Evolutionary conservation across 225 moss, liverwort and hornwort species (phyloP).

Genomic region (Sphagnum tenellum): DNA sequence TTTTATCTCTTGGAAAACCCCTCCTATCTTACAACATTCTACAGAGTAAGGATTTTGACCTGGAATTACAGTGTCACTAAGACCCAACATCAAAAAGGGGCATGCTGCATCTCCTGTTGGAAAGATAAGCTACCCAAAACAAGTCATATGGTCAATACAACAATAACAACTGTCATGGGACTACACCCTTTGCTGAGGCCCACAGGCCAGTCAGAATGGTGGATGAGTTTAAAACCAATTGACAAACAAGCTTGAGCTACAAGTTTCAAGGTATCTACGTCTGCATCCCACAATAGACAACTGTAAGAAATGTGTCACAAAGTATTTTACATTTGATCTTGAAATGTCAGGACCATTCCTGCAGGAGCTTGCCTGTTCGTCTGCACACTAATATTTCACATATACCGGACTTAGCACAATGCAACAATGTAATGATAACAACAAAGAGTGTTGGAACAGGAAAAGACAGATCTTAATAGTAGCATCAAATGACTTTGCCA

Average conservation of each 20-base stretch:
- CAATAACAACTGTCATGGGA: background rate
- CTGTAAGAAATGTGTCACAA: no score
- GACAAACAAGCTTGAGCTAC: no score
- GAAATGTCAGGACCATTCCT: background rate
- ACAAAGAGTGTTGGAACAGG: no score
- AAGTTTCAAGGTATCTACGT: no score
- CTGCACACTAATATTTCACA: background rate
- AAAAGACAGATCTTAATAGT: constrained; percentile 67
- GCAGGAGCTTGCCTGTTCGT: background rate
- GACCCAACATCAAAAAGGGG: constrained; percentile 96
- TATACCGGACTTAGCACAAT: constrained; percentile 10
- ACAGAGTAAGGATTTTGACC: constrained; percentile 20
- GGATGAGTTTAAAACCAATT: no score
- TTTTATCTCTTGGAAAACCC: no score
- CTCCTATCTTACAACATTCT: no score
- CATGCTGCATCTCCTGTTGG: constrained; percentile 82
- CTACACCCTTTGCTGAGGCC: background rate
- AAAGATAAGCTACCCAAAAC: constrained; percentile 65
- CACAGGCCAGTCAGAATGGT: background rate
- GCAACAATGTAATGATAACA: background rate
- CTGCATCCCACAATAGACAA: no score
- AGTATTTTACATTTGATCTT: background rate
- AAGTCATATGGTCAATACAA: background rate
- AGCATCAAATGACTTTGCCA: constrained; percentile 99
- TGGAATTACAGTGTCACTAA: constrained; percentile 99